A percentile compares a stretch with the other conserved stretches of the same genome.
These are phyloP conservation scores for Berkeleyomyces basicola DNA, from an alignment of 2,329 filamentous ascomycete species.

Conservation along the genomic window DNA sequence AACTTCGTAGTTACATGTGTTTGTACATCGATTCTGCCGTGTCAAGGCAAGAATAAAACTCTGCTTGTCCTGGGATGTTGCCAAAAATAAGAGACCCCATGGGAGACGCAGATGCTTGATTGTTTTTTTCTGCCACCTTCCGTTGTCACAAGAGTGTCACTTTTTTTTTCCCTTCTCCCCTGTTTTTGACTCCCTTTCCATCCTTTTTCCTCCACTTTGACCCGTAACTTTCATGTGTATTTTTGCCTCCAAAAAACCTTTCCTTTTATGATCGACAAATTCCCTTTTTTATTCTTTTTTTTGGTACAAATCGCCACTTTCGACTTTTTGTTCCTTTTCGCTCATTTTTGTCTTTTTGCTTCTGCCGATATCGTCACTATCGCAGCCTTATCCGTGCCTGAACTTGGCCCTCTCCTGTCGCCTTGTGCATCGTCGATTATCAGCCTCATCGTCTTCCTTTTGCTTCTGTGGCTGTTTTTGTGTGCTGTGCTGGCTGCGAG, in stretches of 20 bases:
- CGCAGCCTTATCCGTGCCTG: neutral
- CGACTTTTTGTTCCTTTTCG: neutral
- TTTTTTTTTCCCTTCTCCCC: neutral
- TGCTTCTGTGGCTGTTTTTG: neutral
- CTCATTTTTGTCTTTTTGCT: slow-evolving; percentile 2
- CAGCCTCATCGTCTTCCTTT: slow-evolving; percentile 3
- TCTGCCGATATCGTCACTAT: neutral
- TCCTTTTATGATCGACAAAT: neutral
- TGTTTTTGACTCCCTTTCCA: neutral
- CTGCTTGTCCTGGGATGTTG: neutral
- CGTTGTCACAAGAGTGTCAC: neutral
- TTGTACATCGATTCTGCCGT: too few species aligned
- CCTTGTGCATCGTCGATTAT: neutral
- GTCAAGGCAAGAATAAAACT: neutral
- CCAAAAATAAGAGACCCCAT: neutral
- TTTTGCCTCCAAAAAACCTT: neutral
- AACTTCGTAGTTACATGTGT: too few species aligned
- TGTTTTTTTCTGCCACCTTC: neutral
- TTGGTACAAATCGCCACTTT: neutral
- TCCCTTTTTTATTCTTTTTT: neutral
- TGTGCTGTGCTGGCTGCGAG: neutral
- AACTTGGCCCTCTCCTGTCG: neutral
- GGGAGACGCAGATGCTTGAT: neutral
- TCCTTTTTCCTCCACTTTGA: neutral
- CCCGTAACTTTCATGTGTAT: neutral